Percentiles rank a stretch among this genome's conserved stretches.
phyloP scores from a whole-genome alignment of 495 filamentous ascomycete species.

The Pseudevernia furfuracea region DNA sequence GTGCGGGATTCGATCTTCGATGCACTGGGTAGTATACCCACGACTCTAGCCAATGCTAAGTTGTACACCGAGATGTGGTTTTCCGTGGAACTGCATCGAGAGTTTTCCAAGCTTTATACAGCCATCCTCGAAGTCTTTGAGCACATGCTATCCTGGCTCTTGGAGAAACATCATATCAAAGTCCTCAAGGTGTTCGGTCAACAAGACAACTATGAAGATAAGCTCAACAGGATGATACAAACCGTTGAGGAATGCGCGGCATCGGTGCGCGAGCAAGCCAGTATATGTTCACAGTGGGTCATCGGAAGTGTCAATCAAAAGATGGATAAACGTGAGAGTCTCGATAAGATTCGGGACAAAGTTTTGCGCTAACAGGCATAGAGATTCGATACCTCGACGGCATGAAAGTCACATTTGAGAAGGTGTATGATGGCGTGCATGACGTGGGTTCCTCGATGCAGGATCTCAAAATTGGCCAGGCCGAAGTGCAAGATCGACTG shows the following conservation, averaged over 20 bases:
- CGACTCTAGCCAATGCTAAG: slow-evolving; percentile 8
- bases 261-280: background rate
- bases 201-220: background rate
- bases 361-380: background rate
- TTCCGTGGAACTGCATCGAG: background rate
- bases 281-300: background rate
- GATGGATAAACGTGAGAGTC: background rate
- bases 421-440: background rate
- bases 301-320: slow-evolving; percentile 1
- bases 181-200: background rate
- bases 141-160: background rate
- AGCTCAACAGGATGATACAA: background rate
- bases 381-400: slow-evolving; percentile 1
- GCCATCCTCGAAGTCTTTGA: slow-evolving; percentile 1
- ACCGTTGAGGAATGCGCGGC: background rate
- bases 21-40: slow-evolving; percentile 8
- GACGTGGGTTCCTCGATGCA: slow-evolving; percentile 1
- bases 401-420: background rate
- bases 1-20: slow-evolving; percentile 5
- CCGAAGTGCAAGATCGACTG: background rate
- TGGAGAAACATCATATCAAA: background rate
- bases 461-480: background rate
- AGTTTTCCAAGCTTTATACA: background rate
- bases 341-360: background rate
- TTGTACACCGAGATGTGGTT: slow-evolving; percentile 4